Evolutionary conservation across 1,284 basidiomycete species (phyloP), one percentile per base, ranked within the genome.

Genomic region (Ceratobasidium sp.): DNA sequence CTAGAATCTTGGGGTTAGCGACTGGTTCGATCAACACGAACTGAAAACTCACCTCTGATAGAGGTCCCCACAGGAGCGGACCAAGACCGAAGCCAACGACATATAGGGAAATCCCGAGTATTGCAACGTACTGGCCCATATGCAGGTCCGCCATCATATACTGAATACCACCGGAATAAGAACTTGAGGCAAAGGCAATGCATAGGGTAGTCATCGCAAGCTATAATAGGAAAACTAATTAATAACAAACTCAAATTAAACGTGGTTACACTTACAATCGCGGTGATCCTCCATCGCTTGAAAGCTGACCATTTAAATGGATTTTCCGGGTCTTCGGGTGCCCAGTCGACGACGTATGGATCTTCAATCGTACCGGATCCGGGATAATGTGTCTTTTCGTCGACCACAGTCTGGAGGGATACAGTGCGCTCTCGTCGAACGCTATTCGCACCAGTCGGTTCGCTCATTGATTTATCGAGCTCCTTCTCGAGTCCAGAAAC

Each of bases 31-130:
- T 28, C 77, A 23, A 56, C 62, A 28, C 3, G 7, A 7, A 52
- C 33, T 33, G 20, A 33, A 9, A 50, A 81, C 85, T 80, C 81
- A 86, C 88, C 85, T 93, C 92, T 67, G 89, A 89, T 80, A 91
- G 82, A 0, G 92, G 90, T 2, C 92, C 91, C 86, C 91, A 92
- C 5, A 92, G 70, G 2, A 91, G 83, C 0, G 90, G 90, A 84
- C 87, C 87, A 38, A 88, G 78, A 20, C 86, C 87, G 79, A 88
- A 88, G 2, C 87, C 88, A 57, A 91, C 83, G 44, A 92, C 90
- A 82, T 90, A 92, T 23, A 91, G 83, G 2, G 90, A 89, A 46
- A 93, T 87, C 54, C 91, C 91, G 2, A 91, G 85, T 68, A 91
- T 88, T 12, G 88, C 89, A 59, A 91, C 84, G 71, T 90, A 87